phyloP scores from a whole-genome alignment of 2,329 filamentous ascomycete species.

The Colletotrichum magnum region DNA sequence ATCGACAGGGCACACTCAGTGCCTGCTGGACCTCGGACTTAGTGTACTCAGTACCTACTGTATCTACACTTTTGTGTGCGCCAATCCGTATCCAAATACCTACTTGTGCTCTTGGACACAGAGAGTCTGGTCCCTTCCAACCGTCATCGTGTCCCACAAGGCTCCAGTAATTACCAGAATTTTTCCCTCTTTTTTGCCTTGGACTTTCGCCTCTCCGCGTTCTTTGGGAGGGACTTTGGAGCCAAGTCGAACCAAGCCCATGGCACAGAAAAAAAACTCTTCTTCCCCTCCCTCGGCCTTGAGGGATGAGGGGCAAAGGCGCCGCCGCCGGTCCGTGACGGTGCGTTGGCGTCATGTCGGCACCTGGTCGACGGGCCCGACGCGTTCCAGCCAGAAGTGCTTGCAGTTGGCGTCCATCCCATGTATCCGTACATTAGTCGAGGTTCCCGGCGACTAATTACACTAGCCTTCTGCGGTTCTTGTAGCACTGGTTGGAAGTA shows the following conservation, averaged over 20 bases:
- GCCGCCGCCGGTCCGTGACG: constrained; percentile 24
- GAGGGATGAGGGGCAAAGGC: constrained; percentile 4
- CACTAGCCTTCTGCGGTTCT: too few species aligned
- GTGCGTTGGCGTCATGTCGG: constrained; percentile 35
- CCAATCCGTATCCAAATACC: too few species aligned
- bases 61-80: too few species aligned
- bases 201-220: neutral
- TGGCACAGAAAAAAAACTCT: neutral
- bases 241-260: neutral
- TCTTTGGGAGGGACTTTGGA: neutral
- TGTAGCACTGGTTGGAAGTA: too few species aligned
- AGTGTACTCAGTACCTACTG: too few species aligned
- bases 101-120: too few species aligned
- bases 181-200: neutral
- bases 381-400: constrained; percentile 33
- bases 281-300: constrained; percentile 6
- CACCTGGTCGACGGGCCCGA: constrained; percentile 18
- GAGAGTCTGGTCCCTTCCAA: neutral
- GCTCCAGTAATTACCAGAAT: constrained; percentile 19
- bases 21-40: too few species aligned
- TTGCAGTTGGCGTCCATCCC: constrained; percentile 4
- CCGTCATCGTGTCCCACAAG: constrained; percentile 20
- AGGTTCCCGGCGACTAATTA: too few species aligned
- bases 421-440: too few species aligned
- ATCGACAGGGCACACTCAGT: constrained; percentile 34